Evolutionary conservation across 148 eudicot genomes (phyloP).

Genomic region (Persicaria maculosa): DNA sequence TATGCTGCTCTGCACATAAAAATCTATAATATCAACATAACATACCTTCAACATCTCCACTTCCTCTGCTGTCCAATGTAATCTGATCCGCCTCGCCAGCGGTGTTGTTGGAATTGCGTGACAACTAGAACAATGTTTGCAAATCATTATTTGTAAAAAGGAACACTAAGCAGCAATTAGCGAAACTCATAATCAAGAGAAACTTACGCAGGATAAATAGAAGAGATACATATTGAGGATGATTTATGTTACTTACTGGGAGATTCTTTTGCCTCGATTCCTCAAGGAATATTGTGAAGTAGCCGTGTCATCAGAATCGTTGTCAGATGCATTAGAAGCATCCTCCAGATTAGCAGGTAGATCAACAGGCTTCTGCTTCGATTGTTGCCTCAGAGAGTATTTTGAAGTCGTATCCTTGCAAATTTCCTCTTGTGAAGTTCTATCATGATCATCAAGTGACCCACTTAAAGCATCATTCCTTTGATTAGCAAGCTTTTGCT

Average conservation of each 20-base stretch:
- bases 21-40: neutral
- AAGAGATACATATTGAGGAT: neutral
- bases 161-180: neutral
- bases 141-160: neutral
- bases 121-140: neutral
- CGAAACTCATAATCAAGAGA: constrained; percentile 1
- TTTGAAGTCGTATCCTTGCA: constrained; percentile 17
- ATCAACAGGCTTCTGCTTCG: neutral
- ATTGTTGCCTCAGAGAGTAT: constrained; percentile 13
- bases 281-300: neutral
- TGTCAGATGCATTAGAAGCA: neutral
- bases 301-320: neutral
- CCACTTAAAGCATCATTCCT: constrained; percentile 12
- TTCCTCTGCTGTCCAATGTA: neutral
- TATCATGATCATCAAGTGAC: constrained; percentile 22
- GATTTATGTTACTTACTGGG: constrained; percentile 8
- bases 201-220: constrained; percentile 20
- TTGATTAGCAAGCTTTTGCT: constrained; percentile 14
- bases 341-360: neutral
- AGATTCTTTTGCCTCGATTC: neutral
- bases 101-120: neutral
- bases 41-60: constrained; percentile 8
- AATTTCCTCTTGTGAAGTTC: constrained; percentile 29
- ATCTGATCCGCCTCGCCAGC: neutral
- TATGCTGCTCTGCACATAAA: neutral